Conservation (phyloP, 2,329 filamentous ascomycete genomes). For the Diplodia seriata region DNA sequence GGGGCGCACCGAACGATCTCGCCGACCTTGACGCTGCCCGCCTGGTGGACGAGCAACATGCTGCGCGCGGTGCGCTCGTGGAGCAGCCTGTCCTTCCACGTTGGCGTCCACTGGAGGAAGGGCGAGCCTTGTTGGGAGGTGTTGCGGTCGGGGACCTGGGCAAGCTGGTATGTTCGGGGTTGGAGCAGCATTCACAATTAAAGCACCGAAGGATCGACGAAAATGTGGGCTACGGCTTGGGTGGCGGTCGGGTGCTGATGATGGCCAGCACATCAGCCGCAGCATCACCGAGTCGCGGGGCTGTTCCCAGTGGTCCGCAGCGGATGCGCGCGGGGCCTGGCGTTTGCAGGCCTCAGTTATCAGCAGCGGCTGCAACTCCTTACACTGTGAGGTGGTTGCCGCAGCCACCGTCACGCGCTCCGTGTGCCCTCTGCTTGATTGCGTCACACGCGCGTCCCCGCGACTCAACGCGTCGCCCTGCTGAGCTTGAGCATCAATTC, state of each 20-base stretch:
- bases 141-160: constrained; percentile 47
- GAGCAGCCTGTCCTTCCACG: constrained; percentile 44
- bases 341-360: not conserved
- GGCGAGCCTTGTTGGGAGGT: constrained; percentile 41
- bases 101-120: constrained; percentile 44
- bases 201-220: constrained; percentile 26
- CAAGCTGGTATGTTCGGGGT: constrained; percentile 49
- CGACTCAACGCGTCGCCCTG: constrained; percentile 26
- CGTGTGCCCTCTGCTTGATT: constrained; percentile 26
- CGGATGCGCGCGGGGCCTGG: constrained; percentile 22
- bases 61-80: constrained; percentile 41
- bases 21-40: constrained; percentile 90
- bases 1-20: constrained; percentile 81
- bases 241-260: constrained; percentile 24
- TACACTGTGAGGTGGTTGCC: constrained; percentile 4
- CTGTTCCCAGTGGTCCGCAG: not conserved
- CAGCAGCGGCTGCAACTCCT: constrained; percentile 8
- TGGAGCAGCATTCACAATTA: constrained; percentile 49
- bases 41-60: constrained; percentile 92
- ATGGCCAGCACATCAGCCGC: constrained; percentile 16
- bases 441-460: constrained; percentile 23
- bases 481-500: constrained; percentile 34
- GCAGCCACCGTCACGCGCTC: constrained; percentile 29
- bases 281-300: constrained; percentile 9
- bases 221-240: constrained; percentile 16